A percentile compares a stretch with the other conserved stretches of the same genome.
Conservation (phyloP, 257 asterid species). For the Rubia yunnanensis region DNA sequence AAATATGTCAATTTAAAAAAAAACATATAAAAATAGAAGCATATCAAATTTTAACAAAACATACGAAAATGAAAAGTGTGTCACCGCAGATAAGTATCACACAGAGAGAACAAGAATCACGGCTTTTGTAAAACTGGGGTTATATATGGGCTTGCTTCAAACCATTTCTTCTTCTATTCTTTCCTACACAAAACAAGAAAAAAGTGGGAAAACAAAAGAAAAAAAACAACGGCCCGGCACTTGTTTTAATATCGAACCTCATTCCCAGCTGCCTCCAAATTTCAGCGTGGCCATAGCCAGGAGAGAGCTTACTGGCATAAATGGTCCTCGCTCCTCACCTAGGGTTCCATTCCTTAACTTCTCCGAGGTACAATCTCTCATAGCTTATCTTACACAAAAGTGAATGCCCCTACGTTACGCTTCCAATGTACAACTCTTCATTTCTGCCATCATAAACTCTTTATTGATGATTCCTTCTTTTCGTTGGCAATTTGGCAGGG, state of each 20-base stretch:
- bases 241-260: constrained; percentile 8
- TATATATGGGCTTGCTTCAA: too few species aligned
- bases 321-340: constrained; percentile 6
- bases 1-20: too few species aligned
- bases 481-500: constrained; percentile 1
- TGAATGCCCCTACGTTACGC: constrained; percentile 3
- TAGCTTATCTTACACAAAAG: background rate
- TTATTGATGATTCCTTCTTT: constrained; percentile 1
- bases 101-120: too few species aligned
- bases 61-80: too few species aligned
- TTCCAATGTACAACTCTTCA: constrained; percentile 1
- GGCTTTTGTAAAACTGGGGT: too few species aligned
- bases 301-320: constrained; percentile 4
- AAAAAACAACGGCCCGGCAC: background rate
- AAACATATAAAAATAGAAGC: too few species aligned
- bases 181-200: background rate
- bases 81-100: too few species aligned
- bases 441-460: constrained; percentile 9
- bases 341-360: constrained; percentile 14
- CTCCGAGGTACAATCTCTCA: constrained; percentile 33
- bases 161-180: background rate
- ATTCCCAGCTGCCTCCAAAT: constrained; percentile 6
- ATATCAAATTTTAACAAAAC: too few species aligned
- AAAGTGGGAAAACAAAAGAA: background rate
- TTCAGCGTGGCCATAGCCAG: constrained; percentile 9